Conservation (phyloP, 208 protist genomes). For the Kentomonas sorsogonicus region DNA sequence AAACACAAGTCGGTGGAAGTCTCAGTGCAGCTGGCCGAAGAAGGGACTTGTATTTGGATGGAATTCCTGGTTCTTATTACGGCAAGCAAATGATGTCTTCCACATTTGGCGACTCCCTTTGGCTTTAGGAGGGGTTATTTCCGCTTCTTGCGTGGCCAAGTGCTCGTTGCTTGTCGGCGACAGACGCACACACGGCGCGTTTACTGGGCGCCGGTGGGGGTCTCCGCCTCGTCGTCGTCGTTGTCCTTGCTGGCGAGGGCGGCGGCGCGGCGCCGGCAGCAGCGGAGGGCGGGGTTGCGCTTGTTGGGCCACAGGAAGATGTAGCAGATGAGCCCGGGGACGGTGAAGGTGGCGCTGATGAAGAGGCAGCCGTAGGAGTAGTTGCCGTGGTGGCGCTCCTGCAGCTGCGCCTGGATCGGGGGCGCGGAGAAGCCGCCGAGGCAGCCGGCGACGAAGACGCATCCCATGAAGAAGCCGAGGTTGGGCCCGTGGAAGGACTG, state of each 20-base stretch:
- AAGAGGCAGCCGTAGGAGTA: slow-evolving; percentile 76
- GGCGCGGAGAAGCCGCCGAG: slow-evolving; percentile 72
- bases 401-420: slow-evolving; percentile 64
- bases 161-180: too few species aligned
- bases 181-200: too few species aligned
- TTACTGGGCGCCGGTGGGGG: too few species aligned
- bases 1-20: too few species aligned
- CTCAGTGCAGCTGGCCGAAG: neutral
- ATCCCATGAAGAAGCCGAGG: slow-evolving; percentile 72
- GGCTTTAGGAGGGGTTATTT: neutral
- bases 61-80: neutral
- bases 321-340: slow-evolving; percentile 60
- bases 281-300: slow-evolving; percentile 21
- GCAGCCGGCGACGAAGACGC: slow-evolving; percentile 60
- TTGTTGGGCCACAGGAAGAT: slow-evolving; percentile 54
- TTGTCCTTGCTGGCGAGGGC: neutral
- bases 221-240: neutral
- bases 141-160: too few species aligned
- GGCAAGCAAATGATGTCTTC: neutral
- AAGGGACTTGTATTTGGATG: neutral
- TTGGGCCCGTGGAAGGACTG: slow-evolving; percentile 70
- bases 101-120: neutral
- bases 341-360: slow-evolving; percentile 59
- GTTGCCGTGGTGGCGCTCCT: slow-evolving; percentile 56
- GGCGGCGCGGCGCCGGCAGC: slow-evolving; percentile 1